Percentiles rank a stretch among this genome's conserved stretches.
Evolutionary conservation across 768 basidiomycete species (phyloP).

Genomic region (Naganishia randhawae): DNA sequence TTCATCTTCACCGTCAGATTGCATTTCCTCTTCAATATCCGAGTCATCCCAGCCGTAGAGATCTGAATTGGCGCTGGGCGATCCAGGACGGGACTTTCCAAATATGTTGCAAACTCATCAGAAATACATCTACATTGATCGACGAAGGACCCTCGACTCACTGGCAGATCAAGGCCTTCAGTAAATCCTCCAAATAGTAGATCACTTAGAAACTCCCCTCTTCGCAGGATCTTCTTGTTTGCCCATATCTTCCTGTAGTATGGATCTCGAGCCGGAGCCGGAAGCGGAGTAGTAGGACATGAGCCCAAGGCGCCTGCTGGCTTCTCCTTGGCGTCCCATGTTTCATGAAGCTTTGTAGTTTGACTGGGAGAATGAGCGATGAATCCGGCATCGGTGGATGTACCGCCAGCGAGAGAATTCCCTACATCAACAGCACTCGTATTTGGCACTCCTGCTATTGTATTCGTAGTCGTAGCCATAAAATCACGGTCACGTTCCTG

Average conservation of each 20-base stretch:
- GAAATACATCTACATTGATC: background rate
- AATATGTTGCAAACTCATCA: background rate
- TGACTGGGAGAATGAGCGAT: background rate
- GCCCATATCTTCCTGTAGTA: constrained; percentile 61
- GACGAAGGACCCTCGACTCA: background rate
- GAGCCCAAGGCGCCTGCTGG: background rate
- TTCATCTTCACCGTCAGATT: constrained; percentile 25
- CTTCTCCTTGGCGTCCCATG: background rate
- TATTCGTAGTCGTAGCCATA: background rate
- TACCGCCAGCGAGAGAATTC: background rate
- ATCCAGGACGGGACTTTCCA: constrained; percentile 1
- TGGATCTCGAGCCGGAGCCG: background rate
- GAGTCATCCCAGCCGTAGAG: constrained; percentile 35
- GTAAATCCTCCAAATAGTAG: constrained; percentile 51
- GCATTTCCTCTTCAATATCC: constrained; percentile 42
- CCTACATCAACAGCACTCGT: background rate
- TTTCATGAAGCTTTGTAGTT: background rate
- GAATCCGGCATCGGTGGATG: background rate
- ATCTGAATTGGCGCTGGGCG: constrained; percentile 25
- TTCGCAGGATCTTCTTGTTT: constrained; percentile 62
- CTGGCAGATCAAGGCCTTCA: constrained; percentile 17
- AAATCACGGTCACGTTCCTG: background rate
- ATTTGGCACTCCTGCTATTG: background rate
- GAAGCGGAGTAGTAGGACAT: too few species aligned
- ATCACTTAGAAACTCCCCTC: constrained; percentile 73